Percentiles rank a stretch among this genome's conserved stretches.
Evolutionary conservation across 129 eudicot species (phyloP).

Genomic region (Tanacetum coccineum): DNA sequence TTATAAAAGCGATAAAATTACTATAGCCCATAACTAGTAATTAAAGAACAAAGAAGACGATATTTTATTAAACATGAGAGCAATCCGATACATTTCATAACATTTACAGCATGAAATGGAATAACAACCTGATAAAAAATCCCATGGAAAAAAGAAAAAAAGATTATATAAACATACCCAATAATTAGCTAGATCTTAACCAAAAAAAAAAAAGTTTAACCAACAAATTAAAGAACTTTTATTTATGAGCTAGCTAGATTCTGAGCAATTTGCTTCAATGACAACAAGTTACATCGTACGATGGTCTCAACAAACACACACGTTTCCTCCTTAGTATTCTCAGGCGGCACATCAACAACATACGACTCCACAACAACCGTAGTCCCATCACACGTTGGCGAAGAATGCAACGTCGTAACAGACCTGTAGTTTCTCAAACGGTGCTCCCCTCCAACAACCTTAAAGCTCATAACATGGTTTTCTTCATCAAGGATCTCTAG

Average conservation of each 20-base stretch:
- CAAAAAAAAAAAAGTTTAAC: not conserved
- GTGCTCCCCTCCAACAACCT: slow-evolving; percentile 79
- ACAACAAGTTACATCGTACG: slow-evolving; percentile 69
- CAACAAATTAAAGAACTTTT: not conserved
- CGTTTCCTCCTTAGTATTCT: slow-evolving; percentile 81
- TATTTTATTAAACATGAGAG: slow-evolving; percentile 23
- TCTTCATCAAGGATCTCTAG: slow-evolving; percentile 84
- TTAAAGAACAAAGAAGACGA: not conserved
- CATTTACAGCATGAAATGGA: slow-evolving; percentile 19
- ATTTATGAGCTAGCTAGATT: slow-evolving; percentile 35
- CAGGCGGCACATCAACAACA: slow-evolving; percentile 79
- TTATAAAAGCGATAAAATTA: not conserved
- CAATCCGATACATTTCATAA: slow-evolving; percentile 10
- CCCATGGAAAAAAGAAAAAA: slow-evolving; percentile 20
- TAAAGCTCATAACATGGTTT: slow-evolving; percentile 62
- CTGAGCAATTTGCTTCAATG: slow-evolving; percentile 62
- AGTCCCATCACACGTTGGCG: slow-evolving; percentile 32
- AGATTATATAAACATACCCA: not conserved
- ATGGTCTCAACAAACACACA: slow-evolving; percentile 77
- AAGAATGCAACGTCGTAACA: slow-evolving; percentile 58
- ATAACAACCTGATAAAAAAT: slow-evolving; percentile 16
- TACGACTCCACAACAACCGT: slow-evolving; percentile 86
- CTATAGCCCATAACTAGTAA: not conserved
- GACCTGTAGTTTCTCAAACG: slow-evolving; percentile 77
- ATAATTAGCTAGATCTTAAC: not conserved